Evolutionary conservation across 257 asterid species (phyloP), one percentile per base, ranked within the genome.

Genomic region (Nicotiana sylvestris): DNA sequence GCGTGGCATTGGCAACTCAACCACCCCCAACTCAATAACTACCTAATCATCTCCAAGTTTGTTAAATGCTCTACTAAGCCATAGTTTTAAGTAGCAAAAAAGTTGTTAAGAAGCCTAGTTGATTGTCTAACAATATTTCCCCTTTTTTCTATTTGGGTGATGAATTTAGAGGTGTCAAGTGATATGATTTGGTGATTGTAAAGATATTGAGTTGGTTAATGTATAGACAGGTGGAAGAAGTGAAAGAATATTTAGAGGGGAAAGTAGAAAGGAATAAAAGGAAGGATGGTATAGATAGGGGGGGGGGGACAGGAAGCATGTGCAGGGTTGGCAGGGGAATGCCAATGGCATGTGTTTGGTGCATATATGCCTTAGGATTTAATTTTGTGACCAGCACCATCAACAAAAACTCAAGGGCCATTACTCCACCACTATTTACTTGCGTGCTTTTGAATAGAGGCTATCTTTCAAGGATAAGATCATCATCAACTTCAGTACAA

Each of bases 251-350:
- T 68, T 15, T 35, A 61, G 58, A 55, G 39, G 82, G 51, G 27
- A 61, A n/a, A 78, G 82, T 68, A 85, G 76, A 32, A 79, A 57
- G 76, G 72, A 86, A 37, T 69, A 46, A 64, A 64, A 70, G 66
- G 79, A 32, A 70, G 72, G 77, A 39, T 57, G 60, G 66, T n/a
- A 78, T 49, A 53, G 66, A 78, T 12, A 74, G 76, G 82, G 21
- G 21, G 21, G 21, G 86, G 86, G 87, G 85, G 83, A 57, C 87
- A 82, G 80, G 13, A 72, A 10, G 89, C 91, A 89, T 89, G 91
- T 89, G 91, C 87, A 68, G 21, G 82, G 87, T 67, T 87, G 87
- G 76, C 77, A 81, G 70, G 81, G 76, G 78, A 81, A 80, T 82
- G 83, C 69, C 62, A 80, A 62, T 76, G 83, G 85, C 88, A 83